Base-by-base conservation (phyloP, 768 basidiomycete species). In the Suillus decipiens region DNA sequence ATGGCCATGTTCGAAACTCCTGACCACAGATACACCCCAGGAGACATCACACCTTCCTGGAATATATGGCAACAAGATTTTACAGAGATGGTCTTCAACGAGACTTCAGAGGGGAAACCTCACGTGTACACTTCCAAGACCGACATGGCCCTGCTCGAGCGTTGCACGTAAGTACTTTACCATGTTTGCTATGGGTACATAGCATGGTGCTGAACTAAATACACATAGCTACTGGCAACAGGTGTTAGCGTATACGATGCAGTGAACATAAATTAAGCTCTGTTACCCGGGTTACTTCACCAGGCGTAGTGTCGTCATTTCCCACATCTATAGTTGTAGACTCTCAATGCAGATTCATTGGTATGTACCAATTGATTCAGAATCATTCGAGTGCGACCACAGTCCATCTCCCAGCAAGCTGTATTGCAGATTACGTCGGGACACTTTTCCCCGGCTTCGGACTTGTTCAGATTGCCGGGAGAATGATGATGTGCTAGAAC, bases 11-110 rank as follows among this genome's bases (percentile, higher is more conserved):
- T 63, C 53, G 47, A 70, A 34, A 68, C 77, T 57, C 65, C 69
- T 54, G 71, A 75, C 61, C 28, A 39, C 24, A 72, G 64, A 47
- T 68, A 70, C 36, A 33, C 61, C 11, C 37, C 64, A 6, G 51
- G 43, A 8, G 70, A 68, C 17, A 64, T 67, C 41, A 69, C 68
- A 6, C 71, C 71, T 7, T 11, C 39, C 2, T 73, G 71, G 73
- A 59, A 50, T 8, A 24, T 7, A n/a, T 71, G 60, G 62, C n/a
- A 22, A 2, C 69, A 63, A 1, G 66, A 64, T 3, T 63, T 63
- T 0, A 68, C 66, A 3, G 82, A 84, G 69, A 83, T 86, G 80
- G 59, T 83, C 6, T 86, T 84, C 66, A 84, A 82, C 63, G 61
- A 69, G 61, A 69, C 66, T 5, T 60, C 61, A 19, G 62, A 63